Evolutionary conservation across 2,329 filamentous ascomycete genomes (phyloP), one percentile per base, ranked within the genome.

Genomic region (Beauveria medogensis): DNA sequence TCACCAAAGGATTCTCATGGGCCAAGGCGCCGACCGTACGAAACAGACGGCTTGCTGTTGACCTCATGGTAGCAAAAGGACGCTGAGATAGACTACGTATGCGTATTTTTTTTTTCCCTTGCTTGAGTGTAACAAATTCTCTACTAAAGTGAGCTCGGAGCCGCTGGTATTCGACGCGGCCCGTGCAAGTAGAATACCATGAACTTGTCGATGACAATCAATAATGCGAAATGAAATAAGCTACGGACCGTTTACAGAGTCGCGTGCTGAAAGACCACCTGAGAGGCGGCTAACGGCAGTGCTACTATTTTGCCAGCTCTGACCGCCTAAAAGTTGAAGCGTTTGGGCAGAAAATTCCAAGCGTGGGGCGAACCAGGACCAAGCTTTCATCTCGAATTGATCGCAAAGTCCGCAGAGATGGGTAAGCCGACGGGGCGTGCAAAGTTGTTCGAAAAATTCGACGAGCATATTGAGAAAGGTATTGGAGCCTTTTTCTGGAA

Each of bases 1-100:
- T 68, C 77, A 95, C 92, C 71, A 96, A 75, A 4, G 92, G 92
- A 67, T 96, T 97, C 67, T 96, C 92, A 86, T 97, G 92, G 44
- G 69, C 68, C 2, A 75, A 66, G 55, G 68, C 64, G 37, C 67
- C 67, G 20, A 67, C 47, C 20, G 64, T 63, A 52, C 70, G 74
- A 54, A 77, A 74, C 46, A 79, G 68, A 7, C 73, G 74, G 18
- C 68, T 63, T 30, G 70, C 57, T 40, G 74, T 73, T 59, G 71
- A 63, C 28, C 72, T 74, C 77, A 80, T 80, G 6, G 18, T 34
- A 14, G 20, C 18, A 24, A 10, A n/a, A 24, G 12, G 4, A 44
- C 37, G 12, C n/a, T 9, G 18, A 59, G 10, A 43, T 16, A 28
- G 6, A 14, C 47, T 12, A 2, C 18, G 16, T 5, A 16, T 10